Evolutionary conservation across 2,329 filamentous ascomycete genomes (phyloP).

Genomic region (Aureobasidium sp.): DNA sequence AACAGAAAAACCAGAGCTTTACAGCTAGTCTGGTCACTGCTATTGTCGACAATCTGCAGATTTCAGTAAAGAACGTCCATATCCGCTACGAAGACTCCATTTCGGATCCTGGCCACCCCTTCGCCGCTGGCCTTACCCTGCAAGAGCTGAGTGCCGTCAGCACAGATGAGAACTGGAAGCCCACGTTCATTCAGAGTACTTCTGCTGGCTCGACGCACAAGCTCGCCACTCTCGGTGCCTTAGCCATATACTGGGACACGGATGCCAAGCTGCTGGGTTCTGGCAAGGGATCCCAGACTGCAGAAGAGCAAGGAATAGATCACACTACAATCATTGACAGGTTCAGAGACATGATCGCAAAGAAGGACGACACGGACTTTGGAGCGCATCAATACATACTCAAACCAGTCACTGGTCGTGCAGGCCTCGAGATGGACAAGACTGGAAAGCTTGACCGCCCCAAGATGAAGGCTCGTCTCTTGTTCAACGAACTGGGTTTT

Average conservation of each 20-base stretch:
- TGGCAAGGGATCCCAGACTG: conserved; percentile 63
- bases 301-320: conserved; percentile 53
- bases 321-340: conserved; percentile 71
- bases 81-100: conserved; percentile 97
- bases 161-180: conserved; percentile 90
- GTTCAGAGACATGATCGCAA: conserved; percentile 74
- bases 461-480: conserved; percentile 79
- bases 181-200: conserved; percentile 89
- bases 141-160: conserved; percentile 96
- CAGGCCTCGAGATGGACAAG: conserved; percentile 92
- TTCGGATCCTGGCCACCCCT: conserved; percentile 88
- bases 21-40: conserved; percentile 91
- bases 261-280: conserved; percentile 78
- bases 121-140: conserved; percentile 84
- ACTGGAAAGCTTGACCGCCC: conserved; percentile 71
- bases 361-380: conserved; percentile 51
- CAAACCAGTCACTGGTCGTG: conserved; percentile 89
- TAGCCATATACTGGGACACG: conserved; percentile 98
- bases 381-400: conserved; percentile 83
- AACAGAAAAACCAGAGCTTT: conserved; percentile 96
- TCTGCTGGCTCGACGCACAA: conserved; percentile 75
- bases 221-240: conserved; percentile 77
- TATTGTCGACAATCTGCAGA: conserved; percentile 96
- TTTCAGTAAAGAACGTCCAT: conserved; percentile 97
- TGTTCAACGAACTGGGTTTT: conserved; percentile 96